Base-by-base conservation (phyloP, 2,329 filamentous ascomycete genomes). In the Pseudogymnoascus sp. region DNA sequence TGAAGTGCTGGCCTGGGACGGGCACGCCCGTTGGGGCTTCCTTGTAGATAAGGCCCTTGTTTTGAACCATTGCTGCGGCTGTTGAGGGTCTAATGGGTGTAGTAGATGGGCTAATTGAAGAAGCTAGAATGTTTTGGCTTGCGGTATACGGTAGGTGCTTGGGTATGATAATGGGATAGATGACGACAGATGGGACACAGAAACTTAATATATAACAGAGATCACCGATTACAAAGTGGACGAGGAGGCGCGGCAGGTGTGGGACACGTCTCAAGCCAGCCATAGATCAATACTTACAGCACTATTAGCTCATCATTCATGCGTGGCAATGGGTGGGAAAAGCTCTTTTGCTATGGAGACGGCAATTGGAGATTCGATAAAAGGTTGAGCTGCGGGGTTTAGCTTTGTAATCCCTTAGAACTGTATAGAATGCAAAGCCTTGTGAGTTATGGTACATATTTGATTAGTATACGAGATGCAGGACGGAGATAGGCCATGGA, bases 21-120 rank as follows among this genome's bases (percentile, higher is more conserved):
- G 90, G 91, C 71, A 82, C 80, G 63, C 83, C 88, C 59, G 77
- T 73, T 55, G 91, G 90, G 64, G 87, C 69, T 68, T 84, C 78
- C 72, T 88, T 90, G 82, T 87, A 93, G 74, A 92, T 79, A 69
- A 94, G 76, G 39, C 81, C 84, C 78, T 91, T 92, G 84, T 92
- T 94, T 65, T 83, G 79, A 67, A 75, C 72, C 75, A 77, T 78
- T 42, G 16, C 4, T 59, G 55, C 55, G 55, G 55, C n/a, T 36
- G 22, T 19, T 12, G 23, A 7, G 28, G 14, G 8, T 28, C 11
- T 36, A 59, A 12, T 36, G 22, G 55, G 5, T 22, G 28, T 59
- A 4, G 28, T 59, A 35, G 55, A 22, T 16, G 39, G 39, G 11
- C 4, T 42, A 22, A 5, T n/a, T 49, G 42, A 6, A 28, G 42